Evolutionary conservation across 345 rosid species (phyloP), one percentile per base, ranked within the genome.

Genomic region (Hibiscus syriacus): DNA sequence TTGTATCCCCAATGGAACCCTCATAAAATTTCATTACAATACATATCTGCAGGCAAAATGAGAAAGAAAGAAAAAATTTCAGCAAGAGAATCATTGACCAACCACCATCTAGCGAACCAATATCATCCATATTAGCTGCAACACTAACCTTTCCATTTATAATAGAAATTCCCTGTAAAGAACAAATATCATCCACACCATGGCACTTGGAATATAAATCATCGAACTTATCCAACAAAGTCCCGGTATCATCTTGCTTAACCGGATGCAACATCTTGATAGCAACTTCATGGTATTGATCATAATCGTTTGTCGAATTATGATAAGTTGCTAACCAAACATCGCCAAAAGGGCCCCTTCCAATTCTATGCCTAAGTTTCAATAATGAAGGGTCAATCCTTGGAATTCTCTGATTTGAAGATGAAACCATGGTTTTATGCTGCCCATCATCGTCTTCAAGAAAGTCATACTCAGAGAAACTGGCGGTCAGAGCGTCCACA

Each of bases 261-360:
- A 86, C 72, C 0, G 84, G 84, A 73, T 81, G 83, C 52, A 94
- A 76, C 90, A 91, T 84, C 82, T 94, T 94, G 64, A 91, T 75
- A 62, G 91, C 91, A 22, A 94, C 95, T 80, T 94, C 99, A 69
- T 84, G 86, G 71, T 55, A 80, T 74, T 87, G 87, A 57, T 85
- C 86, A 64, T 80, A 87, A 75, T 86, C 95, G 8, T 76, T 74
- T 9, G 81, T 80, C 0, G 85, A 85, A 50, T 70, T 89, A 77
- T 89, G 89, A 83, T 75, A 86, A 66, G 99, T 94, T 55, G 93
- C 97, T 55, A 94, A 75, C 96, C 96, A 94, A 67, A 87, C 92
- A 78, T 94, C 99, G 30, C 99, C 97, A 69, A 91, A 94, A 14
- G 87, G 83, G 13, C 99, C 99, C 82, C 97, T 83, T 66, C 99